Conservation (phyloP, 2,329 filamentous ascomycete genomes). For the Acrocalymma vagum region DNA sequence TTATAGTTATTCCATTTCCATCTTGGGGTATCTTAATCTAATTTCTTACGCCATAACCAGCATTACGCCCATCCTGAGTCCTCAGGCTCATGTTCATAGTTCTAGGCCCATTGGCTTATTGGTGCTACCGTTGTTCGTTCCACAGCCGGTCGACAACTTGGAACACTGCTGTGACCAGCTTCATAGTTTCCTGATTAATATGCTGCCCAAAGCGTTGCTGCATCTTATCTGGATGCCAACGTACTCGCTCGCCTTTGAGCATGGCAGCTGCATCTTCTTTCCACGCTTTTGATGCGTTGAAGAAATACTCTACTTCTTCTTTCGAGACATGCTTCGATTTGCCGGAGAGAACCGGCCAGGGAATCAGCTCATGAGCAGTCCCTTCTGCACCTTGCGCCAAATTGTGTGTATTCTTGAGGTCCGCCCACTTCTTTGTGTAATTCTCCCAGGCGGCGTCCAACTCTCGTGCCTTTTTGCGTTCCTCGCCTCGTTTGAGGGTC, state of each 20-base stretch:
- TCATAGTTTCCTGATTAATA: conserved; percentile 76
- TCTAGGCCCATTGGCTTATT: background rate
- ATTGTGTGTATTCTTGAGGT: conserved; percentile 43
- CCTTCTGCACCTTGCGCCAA: conserved; percentile 16
- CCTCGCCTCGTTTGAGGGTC: conserved; percentile 72
- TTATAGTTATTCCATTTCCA: too few species aligned
- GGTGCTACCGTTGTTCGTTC: conserved; percentile 60
- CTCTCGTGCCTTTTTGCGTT: conserved; percentile 63
- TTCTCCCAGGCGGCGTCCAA: conserved; percentile 70
- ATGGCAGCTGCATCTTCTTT: conserved; percentile 54
- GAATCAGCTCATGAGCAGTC: conserved; percentile 54
- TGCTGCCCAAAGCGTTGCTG: conserved; percentile 82
- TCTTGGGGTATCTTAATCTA: too few species aligned
- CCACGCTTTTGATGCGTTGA: conserved; percentile 62
- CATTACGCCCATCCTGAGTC: too few species aligned
- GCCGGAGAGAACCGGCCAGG: conserved; percentile 79
- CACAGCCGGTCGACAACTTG: conserved; percentile 87
- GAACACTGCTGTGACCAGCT: conserved; percentile 86
- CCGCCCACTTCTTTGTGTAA: conserved; percentile 72
- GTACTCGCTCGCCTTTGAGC: conserved; percentile 84
- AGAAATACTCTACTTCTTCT: conserved; percentile 73
- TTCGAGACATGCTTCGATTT: conserved; percentile 64
- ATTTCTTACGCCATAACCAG: too few species aligned
- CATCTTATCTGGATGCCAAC: conserved; percentile 98
- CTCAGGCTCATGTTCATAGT: too few species aligned